Evolutionary conservation across 2,329 filamentous ascomycete species (phyloP).

Genomic region (Aspergillus hiratsukae): DNA sequence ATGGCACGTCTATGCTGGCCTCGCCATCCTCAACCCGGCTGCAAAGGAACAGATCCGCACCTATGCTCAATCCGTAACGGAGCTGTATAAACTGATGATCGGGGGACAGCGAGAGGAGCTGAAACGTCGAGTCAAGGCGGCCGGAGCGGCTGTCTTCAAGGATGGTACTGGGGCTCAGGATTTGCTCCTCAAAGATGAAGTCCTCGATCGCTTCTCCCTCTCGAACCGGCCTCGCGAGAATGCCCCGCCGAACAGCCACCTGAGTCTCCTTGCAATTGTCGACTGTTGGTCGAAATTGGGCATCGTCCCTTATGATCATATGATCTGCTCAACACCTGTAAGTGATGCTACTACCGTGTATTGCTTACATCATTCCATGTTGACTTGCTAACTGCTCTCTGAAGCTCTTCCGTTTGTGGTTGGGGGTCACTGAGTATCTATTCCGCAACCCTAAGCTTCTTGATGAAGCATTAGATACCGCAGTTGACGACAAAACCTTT

Average conservation of each 20-base stretch:
- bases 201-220: conserved; percentile 85
- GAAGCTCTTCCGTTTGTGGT: conserved; percentile 84
- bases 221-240: conserved; percentile 63
- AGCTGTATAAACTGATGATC: conserved; percentile 95
- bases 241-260: conserved; percentile 79
- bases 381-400: conserved; percentile 1
- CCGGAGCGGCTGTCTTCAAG: conserved; percentile 68
- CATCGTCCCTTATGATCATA: conserved; percentile 97
- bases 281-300: conserved; percentile 95
- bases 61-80: conserved; percentile 87
- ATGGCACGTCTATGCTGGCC: conserved; percentile 98
- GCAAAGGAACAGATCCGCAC: conserved; percentile 89
- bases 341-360: conserved; percentile 23
- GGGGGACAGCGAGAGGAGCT: conserved; percentile 75
- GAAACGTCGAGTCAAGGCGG: conserved; percentile 68
- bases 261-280: conserved; percentile 91
- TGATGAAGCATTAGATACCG: conserved; percentile 78
- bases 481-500: conserved; percentile 85
- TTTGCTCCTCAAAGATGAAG: conserved; percentile 69
- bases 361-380: background rate
- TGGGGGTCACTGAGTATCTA: conserved; percentile 94
- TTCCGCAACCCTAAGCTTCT: conserved; percentile 79
- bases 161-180: conserved; percentile 51
- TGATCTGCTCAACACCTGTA: conserved; percentile 95
- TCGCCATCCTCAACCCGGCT: conserved; percentile 93